These are phyloP conservation scores for Chamaecyparis obtusa DNA, from an alignment of 75 land plant genomes.

Conservation along the genomic window DNA sequence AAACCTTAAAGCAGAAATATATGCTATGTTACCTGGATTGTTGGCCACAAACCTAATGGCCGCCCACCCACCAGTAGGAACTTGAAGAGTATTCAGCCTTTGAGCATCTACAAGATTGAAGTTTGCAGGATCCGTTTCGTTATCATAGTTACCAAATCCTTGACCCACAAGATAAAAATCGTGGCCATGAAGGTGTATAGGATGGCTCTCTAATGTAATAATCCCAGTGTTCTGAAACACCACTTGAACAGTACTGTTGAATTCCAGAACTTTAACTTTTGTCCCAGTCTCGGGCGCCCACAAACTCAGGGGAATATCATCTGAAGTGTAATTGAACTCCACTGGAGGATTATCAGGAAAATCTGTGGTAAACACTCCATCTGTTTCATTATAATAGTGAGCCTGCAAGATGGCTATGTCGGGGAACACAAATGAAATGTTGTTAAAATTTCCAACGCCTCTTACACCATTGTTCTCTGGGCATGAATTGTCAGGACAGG, in stretches of 20 bases:
- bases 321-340: background rate
- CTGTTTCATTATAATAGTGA: too few relatives aligned
- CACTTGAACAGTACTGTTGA: background rate
- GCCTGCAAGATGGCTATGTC: background rate
- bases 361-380: background rate
- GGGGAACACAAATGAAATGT: background rate
- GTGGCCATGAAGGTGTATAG: slow-evolving; percentile 8
- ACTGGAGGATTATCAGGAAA: background rate
- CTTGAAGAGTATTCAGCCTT: background rate
- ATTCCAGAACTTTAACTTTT: background rate
- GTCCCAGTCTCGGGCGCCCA: background rate
- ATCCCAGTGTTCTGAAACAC: slow-evolving; percentile 9
- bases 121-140: slow-evolving; percentile 5
- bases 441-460: background rate
- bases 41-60: too few relatives aligned
- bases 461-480: background rate
- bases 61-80: too few relatives aligned
- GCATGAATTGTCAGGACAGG: background rate
- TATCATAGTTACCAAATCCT: slow-evolving; percentile 12
- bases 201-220: slow-evolving; percentile 12
- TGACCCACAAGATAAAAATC: slow-evolving; percentile 10
- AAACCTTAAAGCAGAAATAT: too few relatives aligned
- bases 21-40: too few relatives aligned
- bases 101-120: slow-evolving; percentile 18
- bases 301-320: background rate